A percentile compares a stretch with the other conserved stretches of the same genome.
Conservation (phyloP, 345 rosid genomes). For the Eucalyptus rudis region DNA sequence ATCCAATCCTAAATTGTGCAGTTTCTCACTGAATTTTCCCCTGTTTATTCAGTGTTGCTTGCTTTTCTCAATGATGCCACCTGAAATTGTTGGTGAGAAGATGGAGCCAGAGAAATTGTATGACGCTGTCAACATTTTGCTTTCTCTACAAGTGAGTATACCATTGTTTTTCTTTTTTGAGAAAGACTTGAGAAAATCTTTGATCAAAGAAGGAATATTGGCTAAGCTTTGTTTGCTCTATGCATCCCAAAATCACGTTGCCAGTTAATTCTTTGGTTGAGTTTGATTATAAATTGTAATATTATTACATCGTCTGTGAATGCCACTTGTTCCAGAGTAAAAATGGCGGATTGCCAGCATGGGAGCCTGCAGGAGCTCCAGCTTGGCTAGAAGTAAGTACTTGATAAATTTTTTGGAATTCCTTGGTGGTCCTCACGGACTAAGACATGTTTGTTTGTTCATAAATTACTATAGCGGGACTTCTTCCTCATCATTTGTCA, state of each 20-base stretch:
- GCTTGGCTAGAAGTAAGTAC: constrained; percentile 36
- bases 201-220: not conserved
- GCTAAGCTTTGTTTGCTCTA: not conserved
- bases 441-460: not conserved
- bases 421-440: not conserved
- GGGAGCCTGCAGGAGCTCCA: constrained; percentile 49
- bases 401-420: constrained; percentile 6
- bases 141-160: constrained; percentile 30
- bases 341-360: constrained; percentile 41
- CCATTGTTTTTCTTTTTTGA: not conserved
- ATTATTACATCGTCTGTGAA: not conserved
- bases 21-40: not conserved
- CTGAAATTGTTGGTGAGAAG: constrained; percentile 33
- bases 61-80: constrained; percentile 20
- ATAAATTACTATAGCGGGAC: not conserved
- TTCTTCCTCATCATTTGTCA: not conserved
- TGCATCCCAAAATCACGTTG: not conserved
- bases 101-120: constrained; percentile 19
- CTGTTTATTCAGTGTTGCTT: constrained; percentile 20
- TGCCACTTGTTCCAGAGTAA: constrained; percentile 15
- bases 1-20: not conserved
- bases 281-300: not conserved
- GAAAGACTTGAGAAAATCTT: not conserved
- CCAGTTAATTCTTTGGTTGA: not conserved
- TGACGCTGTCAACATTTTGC: constrained; percentile 39